Base-by-base conservation (phyloP, 23 red algal genomes). In the Cyanidium caldarium region DNA sequence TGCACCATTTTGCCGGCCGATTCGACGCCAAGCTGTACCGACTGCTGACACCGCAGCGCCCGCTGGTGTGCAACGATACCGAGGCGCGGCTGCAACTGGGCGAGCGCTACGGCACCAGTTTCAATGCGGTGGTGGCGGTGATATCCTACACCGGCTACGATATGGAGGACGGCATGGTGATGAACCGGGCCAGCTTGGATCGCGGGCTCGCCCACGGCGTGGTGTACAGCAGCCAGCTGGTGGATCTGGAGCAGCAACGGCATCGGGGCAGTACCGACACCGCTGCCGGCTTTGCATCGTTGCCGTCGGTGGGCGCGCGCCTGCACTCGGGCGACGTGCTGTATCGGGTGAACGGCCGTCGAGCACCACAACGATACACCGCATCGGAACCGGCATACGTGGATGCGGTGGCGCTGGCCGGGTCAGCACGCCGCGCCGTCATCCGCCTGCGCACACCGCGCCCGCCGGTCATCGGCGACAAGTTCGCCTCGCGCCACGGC, bases 91-190 rank as follows among this genome's bases (percentile, higher is more conserved):
- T 72, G 39, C 75, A 80, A 68, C 80, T 81, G 19, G 78, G 75
- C 17, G 84, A 98, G 46, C 20, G 85, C 26, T 85, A 76, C 70
- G 83, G 83, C 45, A 86, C 84, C 57, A 84, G 92, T 39, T 67
- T 79, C 21, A 98, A 98, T 76, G 92, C 84, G 14, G 82, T 98
- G 31, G 80, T 98, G 67, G 92, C 92, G 16, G 92, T 98, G 17
- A 80, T 98, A 19, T 82, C 76, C 42, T 98, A 98, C 43, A 81
- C 80, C 13, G 92, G 92, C 33, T 85, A 98, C 67, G 92, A 98
- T 58, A 98, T 98, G 81, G 92, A 98, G 51, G 92, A 98, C 76
- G 92, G 83, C 0, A 51, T 98, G 44, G 73, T 88, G 12, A 82
- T 98, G 16, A 98, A 98, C 70, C 79, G 77, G 42, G 76, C 79